Conservation (phyloP, 495 filamentous ascomycete genomes). For the Neurospora sp. region DNA sequence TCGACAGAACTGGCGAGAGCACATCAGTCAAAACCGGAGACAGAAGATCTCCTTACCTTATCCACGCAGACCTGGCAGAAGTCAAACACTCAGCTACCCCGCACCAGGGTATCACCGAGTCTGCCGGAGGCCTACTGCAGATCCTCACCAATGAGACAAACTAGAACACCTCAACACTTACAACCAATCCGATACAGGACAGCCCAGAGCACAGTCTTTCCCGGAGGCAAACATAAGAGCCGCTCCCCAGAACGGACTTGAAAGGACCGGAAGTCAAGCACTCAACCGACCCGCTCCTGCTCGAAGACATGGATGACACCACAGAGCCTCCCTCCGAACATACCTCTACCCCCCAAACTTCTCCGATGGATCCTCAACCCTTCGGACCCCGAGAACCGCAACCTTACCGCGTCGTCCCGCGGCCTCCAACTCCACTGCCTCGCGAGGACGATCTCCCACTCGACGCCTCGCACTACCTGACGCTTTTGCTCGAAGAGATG, state of each 20-base stretch:
- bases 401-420: neutral
- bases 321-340: neutral
- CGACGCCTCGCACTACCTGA: neutral
- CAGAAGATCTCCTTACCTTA: neutral
- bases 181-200: neutral
- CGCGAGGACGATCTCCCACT: neutral
- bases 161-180: neutral
- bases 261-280: neutral
- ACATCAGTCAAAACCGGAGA: neutral
- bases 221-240: neutral
- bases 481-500: too few species aligned
- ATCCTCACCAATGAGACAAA: neutral
- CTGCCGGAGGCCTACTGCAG: neutral
- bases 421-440: neutral
- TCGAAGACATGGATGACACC: neutral
- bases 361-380: neutral
- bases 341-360: neutral
- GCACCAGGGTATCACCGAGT: neutral
- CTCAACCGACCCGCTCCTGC: neutral
- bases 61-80: neutral
- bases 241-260: neutral
- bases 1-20: neutral
- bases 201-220: neutral
- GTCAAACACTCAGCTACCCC: neutral
- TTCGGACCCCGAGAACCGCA: neutral